Evolutionary conservation across 495 filamentous ascomycete species (phyloP), one percentile per base, ranked within the genome.

Genomic region (Diplogelasinospora grovesii): DNA sequence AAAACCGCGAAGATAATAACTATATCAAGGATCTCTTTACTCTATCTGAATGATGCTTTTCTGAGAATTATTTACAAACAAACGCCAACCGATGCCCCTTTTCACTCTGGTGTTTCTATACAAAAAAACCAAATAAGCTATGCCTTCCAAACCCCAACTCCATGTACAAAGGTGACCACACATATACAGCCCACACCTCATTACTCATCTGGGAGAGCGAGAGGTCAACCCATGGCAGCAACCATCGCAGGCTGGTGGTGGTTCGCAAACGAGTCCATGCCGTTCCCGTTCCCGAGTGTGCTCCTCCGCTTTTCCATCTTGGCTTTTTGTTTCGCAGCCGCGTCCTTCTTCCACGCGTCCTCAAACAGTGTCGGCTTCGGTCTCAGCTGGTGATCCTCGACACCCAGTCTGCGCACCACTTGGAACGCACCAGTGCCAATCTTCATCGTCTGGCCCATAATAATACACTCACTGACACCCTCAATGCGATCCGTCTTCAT

Each of bases 401-500:
- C 69, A 48, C 79, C 80, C 51, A 98, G 59, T 45, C 75, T 69
- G 41, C 88, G 72, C 15, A 94, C 81, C 11, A 96, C 82, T 58
- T 90, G 79, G 74, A 95, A 87, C 6, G 88, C 85, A 2, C 92
- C 92, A 0, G 92, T 98, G 3, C 92, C 92, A 27, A 96, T 71
- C 21, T 74, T 77, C 71, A 97, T 86, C 22, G 78, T 85, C 74
- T 95, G 88, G 20, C 92, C 92, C 83, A 98, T 90, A 54, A 98
- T 98, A 56, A 98, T 97, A 63, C 89, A 94, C 65, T 98, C 92
- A 20, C 80, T 86, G 7, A 98, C 92, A 46, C 92, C 92, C 58
- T 92, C 85, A 37, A 98, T 86, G 30, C 73, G 67, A 62, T 98
- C 92, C 19, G 71, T 79, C 64, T 94, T 95, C 70, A 89, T 89